phyloP scores from a whole-genome alignment of 2,329 filamentous ascomycete species.

The Fusarium liriodendri region DNA sequence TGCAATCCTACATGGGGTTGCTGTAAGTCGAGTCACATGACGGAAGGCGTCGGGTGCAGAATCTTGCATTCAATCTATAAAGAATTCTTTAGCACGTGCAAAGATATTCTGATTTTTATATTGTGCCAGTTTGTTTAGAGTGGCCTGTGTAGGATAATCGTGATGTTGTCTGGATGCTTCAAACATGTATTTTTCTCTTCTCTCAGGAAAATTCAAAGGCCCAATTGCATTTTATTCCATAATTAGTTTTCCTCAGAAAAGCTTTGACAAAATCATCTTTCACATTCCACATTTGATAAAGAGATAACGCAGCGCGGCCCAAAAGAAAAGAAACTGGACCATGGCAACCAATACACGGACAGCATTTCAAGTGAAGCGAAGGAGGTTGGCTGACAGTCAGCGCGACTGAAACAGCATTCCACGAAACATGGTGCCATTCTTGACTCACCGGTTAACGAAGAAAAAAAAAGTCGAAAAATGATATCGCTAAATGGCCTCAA shows the following conservation, averaged over 20 bases:
- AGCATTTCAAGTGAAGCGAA: background rate
- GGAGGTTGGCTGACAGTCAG: background rate
- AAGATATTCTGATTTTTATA: background rate
- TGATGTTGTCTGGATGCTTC: background rate
- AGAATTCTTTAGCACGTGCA: background rate
- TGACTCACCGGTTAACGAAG: background rate
- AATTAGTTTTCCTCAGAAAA: background rate
- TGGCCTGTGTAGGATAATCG: background rate
- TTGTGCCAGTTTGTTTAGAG: background rate
- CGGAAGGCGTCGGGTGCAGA: background rate
- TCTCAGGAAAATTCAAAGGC: background rate
- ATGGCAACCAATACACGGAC: background rate
- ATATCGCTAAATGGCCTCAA: conserved; percentile 1
- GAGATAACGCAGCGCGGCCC: background rate
- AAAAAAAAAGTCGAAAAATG: background rate
- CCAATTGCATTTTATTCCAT: background rate
- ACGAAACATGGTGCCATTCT: background rate
- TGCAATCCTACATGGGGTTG: background rate
- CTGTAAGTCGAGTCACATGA: background rate
- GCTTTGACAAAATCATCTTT: background rate
- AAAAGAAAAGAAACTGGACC: background rate
- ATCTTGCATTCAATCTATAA: background rate
- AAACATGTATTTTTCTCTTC: background rate
- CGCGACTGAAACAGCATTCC: background rate
- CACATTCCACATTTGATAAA: background rate